Conservation (phyloP, 306 rosid genomes). For the Pterocarpus santalinus region DNA sequence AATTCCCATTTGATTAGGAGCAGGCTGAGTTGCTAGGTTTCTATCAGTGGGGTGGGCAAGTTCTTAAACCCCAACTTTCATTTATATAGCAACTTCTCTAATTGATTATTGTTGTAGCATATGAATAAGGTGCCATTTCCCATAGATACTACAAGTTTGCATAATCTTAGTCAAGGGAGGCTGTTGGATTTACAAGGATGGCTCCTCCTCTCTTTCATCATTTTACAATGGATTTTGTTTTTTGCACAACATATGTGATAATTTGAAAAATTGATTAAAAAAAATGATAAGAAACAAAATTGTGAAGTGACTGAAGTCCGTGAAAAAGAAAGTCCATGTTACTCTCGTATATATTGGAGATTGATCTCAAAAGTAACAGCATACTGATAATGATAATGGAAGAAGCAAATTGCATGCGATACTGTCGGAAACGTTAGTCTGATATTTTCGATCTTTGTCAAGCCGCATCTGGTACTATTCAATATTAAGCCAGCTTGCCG, state of each 20-base stretch:
- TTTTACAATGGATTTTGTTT: not conserved
- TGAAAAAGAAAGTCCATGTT: not conserved
- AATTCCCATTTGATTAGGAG: too few species aligned
- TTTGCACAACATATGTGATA: too few species aligned
- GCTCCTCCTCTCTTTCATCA: not conserved
- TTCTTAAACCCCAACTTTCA: too few species aligned
- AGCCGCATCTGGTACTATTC: not conserved
- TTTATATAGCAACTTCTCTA: too few species aligned
- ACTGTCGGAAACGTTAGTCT: not conserved
- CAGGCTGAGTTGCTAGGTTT: too few species aligned
- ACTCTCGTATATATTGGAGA: not conserved
- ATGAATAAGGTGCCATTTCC: too few species aligned
- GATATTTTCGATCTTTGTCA: not conserved
- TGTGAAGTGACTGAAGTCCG: too few species aligned
- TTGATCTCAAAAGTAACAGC: not conserved
- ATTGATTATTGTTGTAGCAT: too few species aligned
- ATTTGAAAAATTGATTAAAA: too few species aligned
- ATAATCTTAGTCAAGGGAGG: not conserved
- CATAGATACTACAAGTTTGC: too few species aligned
- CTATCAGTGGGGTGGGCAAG: too few species aligned
- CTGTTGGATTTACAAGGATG: not conserved
- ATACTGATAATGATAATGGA: not conserved
- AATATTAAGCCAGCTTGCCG: conserved; percentile 9
- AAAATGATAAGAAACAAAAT: not conserved
- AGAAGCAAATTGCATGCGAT: not conserved